Percentiles rank a stretch among this genome's conserved stretches.
These are phyloP conservation scores for Orobanche coerulescens DNA, from an alignment of 257 asterid species.

Conservation along the genomic window DNA sequence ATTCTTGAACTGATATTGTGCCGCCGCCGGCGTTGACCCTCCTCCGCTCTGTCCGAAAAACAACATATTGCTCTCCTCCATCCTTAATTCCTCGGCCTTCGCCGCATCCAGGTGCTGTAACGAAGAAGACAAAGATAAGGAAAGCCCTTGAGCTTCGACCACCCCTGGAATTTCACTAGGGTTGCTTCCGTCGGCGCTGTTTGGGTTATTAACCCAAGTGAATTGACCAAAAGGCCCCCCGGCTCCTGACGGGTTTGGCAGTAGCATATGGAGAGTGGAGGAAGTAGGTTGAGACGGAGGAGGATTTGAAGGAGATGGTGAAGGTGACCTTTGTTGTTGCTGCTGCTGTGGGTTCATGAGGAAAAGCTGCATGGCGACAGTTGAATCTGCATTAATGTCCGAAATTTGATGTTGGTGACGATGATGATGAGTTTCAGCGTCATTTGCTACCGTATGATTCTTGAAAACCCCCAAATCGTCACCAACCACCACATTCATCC, in stretches of 20 bases:
- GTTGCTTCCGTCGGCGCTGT: slow-evolving; percentile 30
- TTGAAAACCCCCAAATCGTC: slow-evolving; percentile 37
- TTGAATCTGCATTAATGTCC: slow-evolving; percentile 48
- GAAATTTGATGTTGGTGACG: slow-evolving; percentile 38
- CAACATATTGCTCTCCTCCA: slow-evolving; percentile 60
- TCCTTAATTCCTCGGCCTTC: slow-evolving; percentile 64
- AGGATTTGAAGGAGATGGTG: slow-evolving; percentile 60
- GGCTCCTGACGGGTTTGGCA: neutral
- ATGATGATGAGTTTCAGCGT: slow-evolving; percentile 24
- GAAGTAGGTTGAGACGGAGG: slow-evolving; percentile 24
- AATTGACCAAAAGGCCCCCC: slow-evolving; percentile 48
- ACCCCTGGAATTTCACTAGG: slow-evolving; percentile 50
- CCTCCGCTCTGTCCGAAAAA: slow-evolving; percentile 57
- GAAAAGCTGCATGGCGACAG: slow-evolving; percentile 96
- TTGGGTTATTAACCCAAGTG: slow-evolving; percentile 44
- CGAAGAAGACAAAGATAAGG: slow-evolving; percentile 74
- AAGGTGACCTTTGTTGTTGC: slow-evolving; percentile 52
- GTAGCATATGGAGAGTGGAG: slow-evolving; percentile 27
- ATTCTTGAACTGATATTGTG: slow-evolving; percentile 42
- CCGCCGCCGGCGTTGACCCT: slow-evolving; percentile 35
- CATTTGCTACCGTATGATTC: slow-evolving; percentile 23
- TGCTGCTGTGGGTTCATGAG: slow-evolving; percentile 69
- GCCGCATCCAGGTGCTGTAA: slow-evolving; percentile 64
- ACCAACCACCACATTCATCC: slow-evolving; percentile 31
- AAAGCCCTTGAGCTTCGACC: slow-evolving; percentile 71